phyloP scores from a whole-genome alignment of 2,329 filamentous ascomycete genomes.

The Ceratocystis papillata region DNA sequence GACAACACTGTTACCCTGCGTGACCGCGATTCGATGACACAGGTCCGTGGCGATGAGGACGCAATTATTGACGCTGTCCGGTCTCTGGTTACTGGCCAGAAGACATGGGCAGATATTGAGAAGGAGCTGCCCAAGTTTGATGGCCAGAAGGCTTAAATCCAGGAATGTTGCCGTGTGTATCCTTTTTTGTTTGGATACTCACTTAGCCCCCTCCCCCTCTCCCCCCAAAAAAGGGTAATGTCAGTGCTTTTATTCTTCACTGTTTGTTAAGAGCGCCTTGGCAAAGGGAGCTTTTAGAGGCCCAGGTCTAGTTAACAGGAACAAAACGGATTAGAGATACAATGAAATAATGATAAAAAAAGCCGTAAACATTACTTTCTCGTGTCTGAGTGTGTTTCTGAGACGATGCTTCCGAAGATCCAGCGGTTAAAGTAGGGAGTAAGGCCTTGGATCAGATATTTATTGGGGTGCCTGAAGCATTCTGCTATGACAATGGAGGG shows the following conservation, averaged over 20 bases:
- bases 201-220: no score
- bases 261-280: not conserved
- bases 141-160: conserved; percentile 48
- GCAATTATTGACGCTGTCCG: conserved; percentile 60
- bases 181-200: conserved; percentile 3
- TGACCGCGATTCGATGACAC: conserved; percentile 72
- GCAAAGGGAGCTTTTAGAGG: not conserved
- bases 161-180: not conserved
- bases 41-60: conserved; percentile 66
- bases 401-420: not conserved
- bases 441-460: not conserved
- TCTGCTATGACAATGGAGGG: conserved; percentile 1
- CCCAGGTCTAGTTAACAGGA: not conserved
- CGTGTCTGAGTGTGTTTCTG: not conserved
- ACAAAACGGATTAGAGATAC: not conserved
- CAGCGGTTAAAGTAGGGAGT: not conserved
- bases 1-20: conserved; percentile 71
- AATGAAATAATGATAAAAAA: not conserved
- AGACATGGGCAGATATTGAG: conserved; percentile 58
- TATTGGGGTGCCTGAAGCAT: not conserved
- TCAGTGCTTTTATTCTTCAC: no score
- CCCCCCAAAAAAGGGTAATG: no score
- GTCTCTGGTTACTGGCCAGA: conserved; percentile 34
- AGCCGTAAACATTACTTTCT: not conserved
- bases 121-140: conserved; percentile 74